phyloP scores from a whole-genome alignment of 352 stramenopile genomes.

The Nothophytophthora sp. region DNA sequence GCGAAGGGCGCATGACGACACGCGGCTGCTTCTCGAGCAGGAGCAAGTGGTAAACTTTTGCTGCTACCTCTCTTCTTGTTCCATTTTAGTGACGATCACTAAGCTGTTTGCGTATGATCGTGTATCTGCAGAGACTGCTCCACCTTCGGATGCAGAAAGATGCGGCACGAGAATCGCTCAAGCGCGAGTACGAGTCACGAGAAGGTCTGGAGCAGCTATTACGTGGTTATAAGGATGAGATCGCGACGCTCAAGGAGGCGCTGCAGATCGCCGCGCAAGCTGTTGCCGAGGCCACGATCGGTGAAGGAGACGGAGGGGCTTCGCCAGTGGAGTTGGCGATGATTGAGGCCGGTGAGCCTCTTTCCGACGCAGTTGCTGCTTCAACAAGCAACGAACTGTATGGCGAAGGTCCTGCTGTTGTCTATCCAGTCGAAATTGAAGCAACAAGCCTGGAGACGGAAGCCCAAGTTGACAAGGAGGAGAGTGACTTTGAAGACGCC shows the following conservation, averaged over 20 bases:
- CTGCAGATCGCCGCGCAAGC: constrained; percentile 68
- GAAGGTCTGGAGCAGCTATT: constrained; percentile 48
- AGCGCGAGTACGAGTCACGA: constrained; percentile 59
- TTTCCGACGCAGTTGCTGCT: not conserved
- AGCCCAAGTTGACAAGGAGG: constrained; percentile 14
- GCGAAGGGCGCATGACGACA: constrained; percentile 37
- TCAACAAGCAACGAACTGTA: too few relatives aligned
- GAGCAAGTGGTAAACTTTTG: constrained; percentile 43
- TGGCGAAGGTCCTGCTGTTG: too few relatives aligned
- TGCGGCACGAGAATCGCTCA: constrained; percentile 53
- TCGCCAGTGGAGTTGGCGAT: too few relatives aligned
- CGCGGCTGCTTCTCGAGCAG: constrained; percentile 36
- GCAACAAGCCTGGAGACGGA: too few relatives aligned
- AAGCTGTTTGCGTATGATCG: constrained; percentile 1
- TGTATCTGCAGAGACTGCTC: constrained; percentile 31
- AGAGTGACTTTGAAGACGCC: constrained; percentile 41
- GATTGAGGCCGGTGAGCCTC: too few relatives aligned
- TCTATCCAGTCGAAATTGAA: too few relatives aligned
- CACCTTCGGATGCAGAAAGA: constrained; percentile 48
- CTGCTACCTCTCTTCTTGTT: not conserved
- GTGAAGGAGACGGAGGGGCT: not conserved
- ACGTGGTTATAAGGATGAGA: constrained; percentile 73
- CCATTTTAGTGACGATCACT: not conserved
- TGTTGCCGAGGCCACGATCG: constrained; percentile 43
- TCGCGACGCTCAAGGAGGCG: constrained; percentile 73